These are phyloP conservation scores for Kodamaea neixiangensis DNA, from an alignment of 805 yeast genomes.

Conservation along the genomic window DNA sequence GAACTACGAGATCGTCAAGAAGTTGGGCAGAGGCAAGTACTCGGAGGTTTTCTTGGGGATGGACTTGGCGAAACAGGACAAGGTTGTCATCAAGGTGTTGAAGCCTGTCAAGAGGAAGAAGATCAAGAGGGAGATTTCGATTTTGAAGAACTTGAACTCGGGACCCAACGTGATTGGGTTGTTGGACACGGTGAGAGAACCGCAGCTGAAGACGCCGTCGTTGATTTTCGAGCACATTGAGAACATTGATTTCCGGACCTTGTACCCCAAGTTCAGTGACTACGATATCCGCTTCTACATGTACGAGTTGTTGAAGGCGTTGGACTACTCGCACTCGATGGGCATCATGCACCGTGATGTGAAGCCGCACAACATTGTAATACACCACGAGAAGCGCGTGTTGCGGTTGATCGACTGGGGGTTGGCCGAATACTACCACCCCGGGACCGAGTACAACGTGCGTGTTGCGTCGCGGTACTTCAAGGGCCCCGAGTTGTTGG, in stretches of 20 bases:
- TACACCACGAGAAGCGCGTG: constrained; percentile 65
- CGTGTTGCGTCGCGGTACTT: constrained; percentile 90
- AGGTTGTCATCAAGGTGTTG: constrained; percentile 85
- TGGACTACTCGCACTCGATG: constrained; percentile 88
- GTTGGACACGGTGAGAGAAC: constrained; percentile 85
- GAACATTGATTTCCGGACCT: constrained; percentile 81
- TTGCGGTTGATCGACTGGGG: constrained; percentile 93
- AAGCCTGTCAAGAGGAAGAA: constrained; percentile 93
- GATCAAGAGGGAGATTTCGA: constrained; percentile 87
- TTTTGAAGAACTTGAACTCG: constrained; percentile 77
- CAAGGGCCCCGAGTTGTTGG: constrained; percentile 88
- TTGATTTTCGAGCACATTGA: constrained; percentile 82
- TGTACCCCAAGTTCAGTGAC: constrained; percentile 78
- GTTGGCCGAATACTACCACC: constrained; percentile 88
- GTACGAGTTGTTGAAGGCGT: constrained; percentile 76
- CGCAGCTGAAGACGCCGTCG: constrained; percentile 82
- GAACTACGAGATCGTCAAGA: constrained; percentile 81
- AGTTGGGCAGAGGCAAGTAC: constrained; percentile 90
- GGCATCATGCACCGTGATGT: constrained; percentile 96
- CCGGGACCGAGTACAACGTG: constrained; percentile 86
- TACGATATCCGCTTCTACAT: constrained; percentile 81
- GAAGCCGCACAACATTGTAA: constrained; percentile 92
- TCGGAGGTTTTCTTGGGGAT: constrained; percentile 91
- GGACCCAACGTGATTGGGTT: constrained; percentile 81
- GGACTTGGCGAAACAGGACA: constrained; percentile 57